These are phyloP conservation scores for Coemansia sp. DNA, from an alignment of 192 early-diverging fungal genomes.

Conservation along the genomic window DNA sequence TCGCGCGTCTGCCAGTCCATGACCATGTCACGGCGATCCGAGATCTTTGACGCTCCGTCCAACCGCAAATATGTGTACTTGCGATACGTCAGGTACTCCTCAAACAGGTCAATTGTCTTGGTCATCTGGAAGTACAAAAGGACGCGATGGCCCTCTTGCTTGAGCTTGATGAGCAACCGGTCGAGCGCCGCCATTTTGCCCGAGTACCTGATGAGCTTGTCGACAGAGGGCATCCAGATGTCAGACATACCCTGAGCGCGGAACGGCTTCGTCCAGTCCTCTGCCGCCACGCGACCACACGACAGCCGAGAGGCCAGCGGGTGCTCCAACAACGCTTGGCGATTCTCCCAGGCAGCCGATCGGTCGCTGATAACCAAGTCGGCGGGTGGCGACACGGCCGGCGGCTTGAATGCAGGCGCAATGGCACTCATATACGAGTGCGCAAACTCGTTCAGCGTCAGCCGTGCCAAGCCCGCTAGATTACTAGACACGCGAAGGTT, in stretches of 20 bases:
- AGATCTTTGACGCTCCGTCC: slow-evolving; percentile 86
- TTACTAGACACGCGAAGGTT: slow-evolving; percentile 39
- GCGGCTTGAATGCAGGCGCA: slow-evolving; percentile 57
- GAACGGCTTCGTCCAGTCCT: slow-evolving; percentile 50
- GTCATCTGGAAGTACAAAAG: slow-evolving; percentile 92
- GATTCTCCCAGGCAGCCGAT: slow-evolving; percentile 61
- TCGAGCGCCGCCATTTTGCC: slow-evolving; percentile 79
- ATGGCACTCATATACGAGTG: slow-evolving; percentile 40
- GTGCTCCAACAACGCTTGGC: slow-evolving; percentile 36
- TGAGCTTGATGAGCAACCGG: slow-evolving; percentile 68
- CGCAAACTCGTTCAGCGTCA: slow-evolving; percentile 32
- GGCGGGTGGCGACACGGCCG: slow-evolving; percentile 65
- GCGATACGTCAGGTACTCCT: slow-evolving; percentile 84
- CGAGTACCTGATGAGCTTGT: slow-evolving; percentile 78
- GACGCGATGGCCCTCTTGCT: slow-evolving; percentile 77
- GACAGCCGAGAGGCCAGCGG: slow-evolving; percentile 33
- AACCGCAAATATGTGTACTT: slow-evolving; percentile 88
- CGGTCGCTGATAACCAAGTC: slow-evolving; percentile 66
- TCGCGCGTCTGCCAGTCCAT: slow-evolving; percentile 87
- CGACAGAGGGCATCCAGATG: slow-evolving; percentile 75
- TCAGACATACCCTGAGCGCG: slow-evolving; percentile 60
- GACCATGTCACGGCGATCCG: slow-evolving; percentile 90
- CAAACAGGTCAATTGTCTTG: slow-evolving; percentile 85
- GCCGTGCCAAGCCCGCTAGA: slow-evolving; percentile 34
- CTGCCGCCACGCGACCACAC: slow-evolving; percentile 22